Base-by-base conservation (phyloP, 208 protist genomes). In the Naegleria fowleri region DNA sequence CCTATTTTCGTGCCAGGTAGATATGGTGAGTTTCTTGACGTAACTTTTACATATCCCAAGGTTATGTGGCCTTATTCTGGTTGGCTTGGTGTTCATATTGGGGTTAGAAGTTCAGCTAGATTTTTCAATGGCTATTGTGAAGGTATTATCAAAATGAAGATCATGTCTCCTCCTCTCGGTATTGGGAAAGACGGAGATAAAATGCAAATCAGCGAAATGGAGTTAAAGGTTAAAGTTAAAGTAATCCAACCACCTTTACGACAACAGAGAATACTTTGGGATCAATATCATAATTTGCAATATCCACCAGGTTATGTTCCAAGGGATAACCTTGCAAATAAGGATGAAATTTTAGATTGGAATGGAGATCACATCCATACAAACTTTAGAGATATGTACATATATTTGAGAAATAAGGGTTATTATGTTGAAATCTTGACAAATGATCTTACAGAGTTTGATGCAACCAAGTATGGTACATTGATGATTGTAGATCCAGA, bases 271-370 rank as follows among this genome's bases (percentile, higher is more conserved):
- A 91, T 99, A 11, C 95, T 99, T 40, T 97, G 97, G 91, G 98
- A 99, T 92, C 96, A 98, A 86, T 98, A 93, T 88, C 98, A 99
- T 91, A 97, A 96, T 86, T 95, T 99, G 91, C 93, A 95, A 22
- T 99, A 99, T 93, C 98, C 98, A 90, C 90, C 93, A 19, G 97
- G 93, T 7, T 99, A 97, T 93, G 94, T 99, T 51, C 97, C 98
- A 3, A 94, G 96, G 25, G 98, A 99, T 93, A 94, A 98, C 75
- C 94, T 98, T 15, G 88, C 95, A 86, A 83, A 92, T 92, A 19
- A 89, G 7, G 22, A 85, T 33, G 96, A 98, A 52, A 94, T 95
- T 51, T 94, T 98, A 36, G 98, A 99, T 91, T 96, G 95, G 93
- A 95, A 96, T 51, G 98, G 98, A 76, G 59, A 84, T 83, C 39